These are phyloP conservation scores for Aspergillus neotritici DNA, from an alignment of 2,329 filamentous ascomycete genomes.

Conservation along the genomic window DNA sequence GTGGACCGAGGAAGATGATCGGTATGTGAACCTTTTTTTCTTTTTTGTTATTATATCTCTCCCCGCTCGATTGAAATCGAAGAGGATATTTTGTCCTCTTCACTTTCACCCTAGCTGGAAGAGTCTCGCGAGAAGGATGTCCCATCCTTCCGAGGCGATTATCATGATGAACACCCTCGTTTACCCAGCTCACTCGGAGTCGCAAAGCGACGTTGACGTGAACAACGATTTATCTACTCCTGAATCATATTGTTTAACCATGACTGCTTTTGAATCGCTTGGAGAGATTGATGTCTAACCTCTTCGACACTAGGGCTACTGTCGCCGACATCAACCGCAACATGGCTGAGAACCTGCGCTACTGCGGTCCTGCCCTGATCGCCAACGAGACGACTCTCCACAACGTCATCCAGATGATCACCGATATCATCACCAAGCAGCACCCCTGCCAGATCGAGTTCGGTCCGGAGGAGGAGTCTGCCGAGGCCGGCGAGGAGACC, in stretches of 20 bases:
- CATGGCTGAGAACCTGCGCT: constrained; percentile 81
- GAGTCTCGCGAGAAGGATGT: too few species aligned
- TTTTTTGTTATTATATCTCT: constrained; percentile 15
- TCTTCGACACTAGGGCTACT: constrained; percentile 56
- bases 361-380: constrained; percentile 81
- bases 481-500: constrained; percentile 67
- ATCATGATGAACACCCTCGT: constrained; percentile 76
- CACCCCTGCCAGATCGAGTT: constrained; percentile 92
- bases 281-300: too few species aligned
- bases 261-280: constrained; percentile 10
- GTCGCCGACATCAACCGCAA: constrained; percentile 95
- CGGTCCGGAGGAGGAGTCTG: constrained; percentile 71
- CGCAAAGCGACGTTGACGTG: constrained; percentile 78
- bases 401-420: constrained; percentile 68
- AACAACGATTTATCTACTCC: constrained; percentile 60
- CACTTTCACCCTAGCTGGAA: too few species aligned
- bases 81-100: too few species aligned
- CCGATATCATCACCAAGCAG: constrained; percentile 76
- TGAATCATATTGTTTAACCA: constrained; percentile 35
- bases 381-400: constrained; percentile 66
- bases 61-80: constrained; percentile 24
- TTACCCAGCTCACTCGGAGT: constrained; percentile 99
- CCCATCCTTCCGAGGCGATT: too few species aligned
- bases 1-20: constrained; percentile 86
- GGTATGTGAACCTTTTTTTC: constrained; percentile 59